Evolutionary conservation across 179 eudicot species (phyloP).

Genomic region (Vitellaria paradoxa): DNA sequence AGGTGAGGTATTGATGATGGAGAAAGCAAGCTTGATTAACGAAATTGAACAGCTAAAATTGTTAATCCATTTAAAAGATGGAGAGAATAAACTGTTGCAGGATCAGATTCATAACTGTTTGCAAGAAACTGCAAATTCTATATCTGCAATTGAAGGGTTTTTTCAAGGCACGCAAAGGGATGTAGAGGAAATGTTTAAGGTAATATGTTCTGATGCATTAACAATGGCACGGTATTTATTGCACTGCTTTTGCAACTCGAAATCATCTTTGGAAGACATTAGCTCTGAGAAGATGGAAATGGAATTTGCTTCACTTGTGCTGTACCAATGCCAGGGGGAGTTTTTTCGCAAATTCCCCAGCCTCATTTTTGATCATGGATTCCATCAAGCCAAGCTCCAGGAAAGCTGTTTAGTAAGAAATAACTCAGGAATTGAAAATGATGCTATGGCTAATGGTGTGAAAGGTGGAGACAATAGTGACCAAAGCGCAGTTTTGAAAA

Average conservation of each 20-base stretch:
- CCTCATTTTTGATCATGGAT: slow-evolving; percentile 3
- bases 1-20: slow-evolving; percentile 38
- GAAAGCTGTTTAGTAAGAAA: slow-evolving; percentile 2
- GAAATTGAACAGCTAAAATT: slow-evolving; percentile 44
- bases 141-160: slow-evolving; percentile 37
- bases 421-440: slow-evolving; percentile 1
- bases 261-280: slow-evolving; percentile 40
- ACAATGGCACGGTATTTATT: slow-evolving; percentile 26
- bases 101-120: slow-evolving; percentile 27
- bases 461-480: slow-evolving; percentile 12
- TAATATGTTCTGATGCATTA: slow-evolving; percentile 32
- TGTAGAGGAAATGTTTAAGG: slow-evolving; percentile 33
- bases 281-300: slow-evolving; percentile 29
- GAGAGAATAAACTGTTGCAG: slow-evolving; percentile 31
- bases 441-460: background rate
- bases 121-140: slow-evolving; percentile 21
- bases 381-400: slow-evolving; percentile 9
- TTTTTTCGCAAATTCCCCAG: slow-evolving; percentile 13
- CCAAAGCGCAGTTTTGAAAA: slow-evolving; percentile 10
- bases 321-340: slow-evolving; percentile 29
- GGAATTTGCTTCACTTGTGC: slow-evolving; percentile 28
- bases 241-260: slow-evolving; percentile 23
- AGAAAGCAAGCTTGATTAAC: slow-evolving; percentile 39
- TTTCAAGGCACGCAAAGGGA: slow-evolving; percentile 36
- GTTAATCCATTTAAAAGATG: slow-evolving; percentile 24